A percentile compares a stretch with the other conserved stretches of the same genome.
These are phyloP conservation scores for Boechera stricta DNA, from an alignment of 345 rosid genomes.

Conservation along the genomic window DNA sequence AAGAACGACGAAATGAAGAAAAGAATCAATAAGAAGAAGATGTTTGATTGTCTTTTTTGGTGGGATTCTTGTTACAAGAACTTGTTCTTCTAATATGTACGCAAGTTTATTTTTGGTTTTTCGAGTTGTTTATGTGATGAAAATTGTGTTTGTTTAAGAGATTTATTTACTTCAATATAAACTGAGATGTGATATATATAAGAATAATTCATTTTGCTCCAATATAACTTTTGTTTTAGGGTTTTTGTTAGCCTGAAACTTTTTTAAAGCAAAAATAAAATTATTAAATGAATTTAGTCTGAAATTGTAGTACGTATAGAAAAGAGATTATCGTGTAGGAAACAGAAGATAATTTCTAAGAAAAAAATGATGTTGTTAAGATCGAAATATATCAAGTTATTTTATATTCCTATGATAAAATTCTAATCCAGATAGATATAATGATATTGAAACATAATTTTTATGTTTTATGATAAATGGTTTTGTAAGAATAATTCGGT, in stretches of 20 bases:
- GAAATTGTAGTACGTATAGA: too few species aligned
- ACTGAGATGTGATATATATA: neutral
- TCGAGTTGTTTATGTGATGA: slow-evolving; percentile 2
- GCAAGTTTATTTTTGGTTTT: neutral
- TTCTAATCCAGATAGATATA: neutral
- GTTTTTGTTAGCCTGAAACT: neutral
- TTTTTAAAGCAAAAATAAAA: too few species aligned
- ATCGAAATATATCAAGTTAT: too few species aligned
- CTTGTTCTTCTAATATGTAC: neutral
- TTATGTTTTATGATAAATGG: too few species aligned
- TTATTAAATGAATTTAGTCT: too few species aligned
- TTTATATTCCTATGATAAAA: too few species aligned
- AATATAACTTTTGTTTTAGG: neutral
- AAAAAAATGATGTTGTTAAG: too few species aligned
- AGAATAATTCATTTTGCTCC: neutral
- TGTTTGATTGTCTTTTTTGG: slow-evolving; percentile 1
- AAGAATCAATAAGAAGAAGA: slow-evolving; percentile 19
- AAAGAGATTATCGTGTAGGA: too few species aligned
- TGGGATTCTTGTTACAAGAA: slow-evolving; percentile 20
- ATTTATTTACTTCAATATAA: neutral
- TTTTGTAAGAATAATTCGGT: too few species aligned
- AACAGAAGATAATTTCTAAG: too few species aligned
- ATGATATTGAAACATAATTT: neutral
- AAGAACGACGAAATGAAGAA: neutral
- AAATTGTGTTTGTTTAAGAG: neutral